Evolutionary conservation across 2,329 filamentous ascomycete species (phyloP).

Genomic region (Microsporum audouinii): DNA sequence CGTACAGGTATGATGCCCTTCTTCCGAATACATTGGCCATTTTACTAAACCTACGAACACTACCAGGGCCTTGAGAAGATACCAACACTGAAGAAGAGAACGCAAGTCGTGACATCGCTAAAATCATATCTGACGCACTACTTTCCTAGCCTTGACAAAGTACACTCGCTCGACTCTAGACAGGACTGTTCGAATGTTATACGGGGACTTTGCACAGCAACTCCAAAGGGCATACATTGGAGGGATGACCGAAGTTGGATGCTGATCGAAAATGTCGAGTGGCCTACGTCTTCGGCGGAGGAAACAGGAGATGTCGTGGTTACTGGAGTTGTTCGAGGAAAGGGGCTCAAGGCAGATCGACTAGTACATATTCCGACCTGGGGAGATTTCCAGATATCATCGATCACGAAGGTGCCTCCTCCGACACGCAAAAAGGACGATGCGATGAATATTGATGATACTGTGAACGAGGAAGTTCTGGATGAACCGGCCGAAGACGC

Average conservation of each 20-base stretch:
- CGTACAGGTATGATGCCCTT: slow-evolving; percentile 45
- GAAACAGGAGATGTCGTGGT: slow-evolving; percentile 52
- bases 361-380: slow-evolving; percentile 85
- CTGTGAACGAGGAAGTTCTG: slow-evolving; percentile 37
- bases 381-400: slow-evolving; percentile 86
- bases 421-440: slow-evolving; percentile 44
- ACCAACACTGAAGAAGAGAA: slow-evolving; percentile 65
- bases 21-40: not conserved
- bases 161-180: slow-evolving; percentile 75
- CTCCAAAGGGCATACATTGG: slow-evolving; percentile 90
- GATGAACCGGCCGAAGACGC: slow-evolving; percentile 65
- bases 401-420: slow-evolving; percentile 67
- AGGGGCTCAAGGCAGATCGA: slow-evolving; percentile 76
- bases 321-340: slow-evolving; percentile 76
- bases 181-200: slow-evolving; percentile 88
- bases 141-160: slow-evolving; percentile 81
- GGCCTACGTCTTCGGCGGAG: slow-evolving; percentile 45
- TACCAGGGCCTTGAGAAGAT: slow-evolving; percentile 55
- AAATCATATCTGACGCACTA: slow-evolving; percentile 92
- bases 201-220: slow-evolving; percentile 79
- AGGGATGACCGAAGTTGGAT: slow-evolving; percentile 93
- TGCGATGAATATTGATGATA: slow-evolving; percentile 58
- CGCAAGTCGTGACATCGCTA: slow-evolving; percentile 66
- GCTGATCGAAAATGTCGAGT: slow-evolving; percentile 71
- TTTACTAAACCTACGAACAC: not conserved